Evolutionary conservation across 352 stramenopile species (phyloP).

Genomic region (Aphanomyces euteiches): DNA sequence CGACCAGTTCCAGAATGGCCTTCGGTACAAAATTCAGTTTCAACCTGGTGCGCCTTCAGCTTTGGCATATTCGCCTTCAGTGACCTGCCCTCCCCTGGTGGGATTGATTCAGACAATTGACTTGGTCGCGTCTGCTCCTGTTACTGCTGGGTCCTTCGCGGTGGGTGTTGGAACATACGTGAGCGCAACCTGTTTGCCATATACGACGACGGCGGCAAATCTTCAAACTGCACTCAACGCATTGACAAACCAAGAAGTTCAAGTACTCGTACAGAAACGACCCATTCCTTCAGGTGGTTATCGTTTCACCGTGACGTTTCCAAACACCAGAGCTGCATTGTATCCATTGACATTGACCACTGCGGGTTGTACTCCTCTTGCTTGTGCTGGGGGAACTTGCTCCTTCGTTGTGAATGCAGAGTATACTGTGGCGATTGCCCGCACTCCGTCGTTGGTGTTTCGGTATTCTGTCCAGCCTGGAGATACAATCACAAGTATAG

Average conservation of each 20-base stretch:
- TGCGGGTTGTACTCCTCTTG: conserved; percentile 44
- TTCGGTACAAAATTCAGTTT: conserved; percentile 51
- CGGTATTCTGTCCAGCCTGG: conserved; percentile 49
- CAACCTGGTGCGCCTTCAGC: conserved; percentile 37
- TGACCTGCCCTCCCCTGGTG: conserved; percentile 37
- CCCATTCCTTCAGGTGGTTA: conserved; percentile 26
- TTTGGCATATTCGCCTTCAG: conserved; percentile 39
- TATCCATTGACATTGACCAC: conserved; percentile 35
- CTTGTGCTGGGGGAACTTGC: conserved; percentile 44
- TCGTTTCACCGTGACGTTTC: conserved; percentile 52
- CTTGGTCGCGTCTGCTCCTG: conserved; percentile 39
- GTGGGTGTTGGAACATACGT: not conserved
- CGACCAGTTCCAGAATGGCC: conserved; percentile 39
- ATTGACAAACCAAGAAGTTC: conserved; percentile 10
- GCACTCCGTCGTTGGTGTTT: conserved; percentile 48
- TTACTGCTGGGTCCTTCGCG: conserved; percentile 30
- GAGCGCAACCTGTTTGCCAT: not conserved
- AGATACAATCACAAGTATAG: conserved; percentile 37
- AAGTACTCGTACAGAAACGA: not conserved
- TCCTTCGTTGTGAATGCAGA: conserved; percentile 47
- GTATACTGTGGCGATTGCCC: conserved; percentile 39
- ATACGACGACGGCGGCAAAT: not conserved
- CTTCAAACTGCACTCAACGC: conserved; percentile 9
- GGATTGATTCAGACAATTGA: conserved; percentile 66
- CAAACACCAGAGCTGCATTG: conserved; percentile 39